Base-by-base conservation (phyloP, 495 filamentous ascomycete genomes). In the Halenospora varia region DNA sequence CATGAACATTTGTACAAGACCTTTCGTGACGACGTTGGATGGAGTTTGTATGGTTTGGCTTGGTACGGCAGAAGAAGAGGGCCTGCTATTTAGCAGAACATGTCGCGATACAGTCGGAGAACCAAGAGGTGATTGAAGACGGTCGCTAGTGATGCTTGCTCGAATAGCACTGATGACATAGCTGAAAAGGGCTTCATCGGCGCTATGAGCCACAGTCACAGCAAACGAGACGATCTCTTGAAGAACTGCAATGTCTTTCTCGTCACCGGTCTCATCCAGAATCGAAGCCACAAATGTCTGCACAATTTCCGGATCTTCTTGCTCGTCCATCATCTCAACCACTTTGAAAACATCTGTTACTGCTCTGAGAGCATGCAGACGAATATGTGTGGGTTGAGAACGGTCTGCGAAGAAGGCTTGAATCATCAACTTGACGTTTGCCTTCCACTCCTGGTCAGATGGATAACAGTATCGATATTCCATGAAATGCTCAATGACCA, bases 391-490 rank as follows among this genome's bases (percentile, higher is more conserved):
- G 22, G 83, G 76, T 48, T 90, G 83, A 50, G 67, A 77, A 11
- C 74, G 77, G 61, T 87, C 78, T 35, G 77, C 79, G 51, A 92
- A 81, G 61, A 96, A 87, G 10, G 80, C 76, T 23, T 81, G 74
- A 48, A 91, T 73, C 1, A 94, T 71, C 8, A 77, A 71, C 22
- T 70, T 77, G 22, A 85, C 79, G 59, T 89, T 85, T 3, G 72
- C 71, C 25, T 86, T 73, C 86, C 89, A 96, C 9, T 80, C 68
- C 13, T 73, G 67, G 65, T 84, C 84, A 3, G 85, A 89, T 22
- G 89, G 90, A 55, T 84, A 87, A 59, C 88, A 89, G 53, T 84
- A 84, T 24, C 82, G 73, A 53, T 82, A 79, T 57, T 85, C 76
- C 25, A 72, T 73, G 57, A 82, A 84, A 59, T 85, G 75, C 11